A percentile compares a stretch with the other conserved stretches of the same genome.
Conservation (phyloP, 2,329 filamentous ascomycete species). For the Pestalotiopsis fici region DNA sequence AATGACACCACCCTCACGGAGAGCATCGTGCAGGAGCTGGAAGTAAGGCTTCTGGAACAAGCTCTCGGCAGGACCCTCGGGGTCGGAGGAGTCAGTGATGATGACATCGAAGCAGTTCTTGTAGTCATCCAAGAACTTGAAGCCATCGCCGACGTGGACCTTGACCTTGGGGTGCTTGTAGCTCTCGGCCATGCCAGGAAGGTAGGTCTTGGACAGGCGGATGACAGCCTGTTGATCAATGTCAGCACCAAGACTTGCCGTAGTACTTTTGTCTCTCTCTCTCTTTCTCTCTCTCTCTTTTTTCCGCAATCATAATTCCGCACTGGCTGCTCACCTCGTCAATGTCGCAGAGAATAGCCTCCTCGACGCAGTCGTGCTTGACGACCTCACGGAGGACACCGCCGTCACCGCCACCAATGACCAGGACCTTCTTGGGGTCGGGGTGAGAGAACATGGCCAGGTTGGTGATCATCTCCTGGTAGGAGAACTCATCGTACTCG, state of each 20-base stretch:
- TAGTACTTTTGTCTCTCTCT: neutral
- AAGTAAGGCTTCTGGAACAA: conserved; percentile 99
- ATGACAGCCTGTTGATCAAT: conserved; percentile 73
- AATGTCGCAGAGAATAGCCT: conserved; percentile 96
- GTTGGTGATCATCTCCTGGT: conserved; percentile 99
- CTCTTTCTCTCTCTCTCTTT: too few species aligned
- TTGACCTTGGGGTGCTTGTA: conserved; percentile 93
- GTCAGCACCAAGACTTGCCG: neutral
- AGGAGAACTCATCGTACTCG: conserved; percentile 97
- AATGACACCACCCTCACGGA: conserved; percentile 95
- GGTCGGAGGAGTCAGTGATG: conserved; percentile 98
- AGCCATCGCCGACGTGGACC: conserved; percentile 93
- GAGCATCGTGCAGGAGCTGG: conserved; percentile 84
- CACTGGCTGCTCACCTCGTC: conserved; percentile 68
- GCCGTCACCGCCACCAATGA: conserved; percentile 96
- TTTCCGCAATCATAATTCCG: conserved; percentile 35
- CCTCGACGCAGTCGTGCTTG: conserved; percentile 97
- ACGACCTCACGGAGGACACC: conserved; percentile 97
- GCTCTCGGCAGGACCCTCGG: conserved; percentile 92
- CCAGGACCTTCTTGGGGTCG: conserved; percentile 95
- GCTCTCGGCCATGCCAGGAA: conserved; percentile 89
- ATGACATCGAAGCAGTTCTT: conserved; percentile 99
- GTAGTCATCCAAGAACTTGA: conserved; percentile 96
- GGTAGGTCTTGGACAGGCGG: conserved; percentile 96
- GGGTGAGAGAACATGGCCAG: conserved; percentile 98